Evolutionary conservation across 2,329 filamentous ascomycete genomes (phyloP).

Genomic region (Monosporascus sp.): DNA sequence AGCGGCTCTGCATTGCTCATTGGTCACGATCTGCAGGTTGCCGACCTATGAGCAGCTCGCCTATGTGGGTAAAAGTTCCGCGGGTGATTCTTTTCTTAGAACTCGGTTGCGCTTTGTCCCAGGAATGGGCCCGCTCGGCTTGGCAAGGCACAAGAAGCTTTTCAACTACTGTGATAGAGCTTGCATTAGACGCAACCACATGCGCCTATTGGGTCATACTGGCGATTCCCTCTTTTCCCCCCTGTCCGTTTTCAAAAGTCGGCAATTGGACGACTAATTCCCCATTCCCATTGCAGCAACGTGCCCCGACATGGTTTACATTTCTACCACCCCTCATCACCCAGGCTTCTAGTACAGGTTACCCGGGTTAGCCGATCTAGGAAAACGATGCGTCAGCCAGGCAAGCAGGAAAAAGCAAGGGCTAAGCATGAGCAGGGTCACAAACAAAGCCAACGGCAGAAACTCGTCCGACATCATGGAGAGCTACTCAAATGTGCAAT

Average conservation of each 20-base stretch:
- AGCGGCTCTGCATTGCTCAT: constrained; percentile 18
- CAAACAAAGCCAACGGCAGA: background rate
- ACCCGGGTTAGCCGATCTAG: background rate
- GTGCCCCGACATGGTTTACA: background rate
- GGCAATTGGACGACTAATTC: background rate
- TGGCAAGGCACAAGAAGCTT: background rate
- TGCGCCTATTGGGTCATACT: background rate
- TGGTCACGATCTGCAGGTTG: constrained; percentile 12
- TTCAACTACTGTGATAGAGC: background rate
- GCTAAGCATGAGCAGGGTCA: background rate
- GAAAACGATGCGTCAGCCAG: background rate
- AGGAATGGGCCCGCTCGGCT: background rate
- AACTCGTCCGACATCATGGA: background rate
- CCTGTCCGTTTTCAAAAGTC: background rate
- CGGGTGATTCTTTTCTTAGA: no score
- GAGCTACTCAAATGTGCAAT: background rate
- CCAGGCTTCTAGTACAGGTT: background rate
- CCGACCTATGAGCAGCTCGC: constrained; percentile 3
- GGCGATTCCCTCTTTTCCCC: background rate
- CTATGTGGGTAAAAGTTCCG: background rate
- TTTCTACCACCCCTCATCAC: background rate
- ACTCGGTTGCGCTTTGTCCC: background rate
- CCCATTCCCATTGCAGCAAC: background rate
- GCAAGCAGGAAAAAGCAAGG: background rate
- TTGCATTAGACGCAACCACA: background rate